phyloP scores from a whole-genome alignment of 345 rosid genomes.

The Diplotaxis tenuifolia region DNA sequence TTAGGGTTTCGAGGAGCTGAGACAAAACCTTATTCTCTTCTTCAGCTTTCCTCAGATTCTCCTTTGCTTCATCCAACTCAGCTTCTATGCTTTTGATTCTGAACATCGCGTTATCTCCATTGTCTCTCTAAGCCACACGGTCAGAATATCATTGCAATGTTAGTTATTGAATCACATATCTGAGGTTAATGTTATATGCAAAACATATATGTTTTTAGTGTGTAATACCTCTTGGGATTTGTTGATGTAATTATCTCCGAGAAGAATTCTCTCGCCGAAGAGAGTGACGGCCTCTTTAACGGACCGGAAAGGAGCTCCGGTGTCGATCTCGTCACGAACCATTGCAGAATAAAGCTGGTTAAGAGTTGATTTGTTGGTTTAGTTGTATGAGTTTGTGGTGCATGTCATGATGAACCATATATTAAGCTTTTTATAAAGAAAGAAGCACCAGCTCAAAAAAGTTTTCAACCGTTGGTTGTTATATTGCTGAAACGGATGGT shows the following conservation, averaged over 20 bases:
- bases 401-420: conserved; percentile 15
- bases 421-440: conserved; percentile 24
- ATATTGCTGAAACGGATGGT: conserved; percentile 30
- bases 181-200: neutral
- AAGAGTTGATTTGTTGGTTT: conserved; percentile 1
- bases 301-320: conserved; percentile 67
- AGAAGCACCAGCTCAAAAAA: neutral
- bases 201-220: neutral
- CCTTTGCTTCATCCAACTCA: conserved; percentile 66
- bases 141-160: neutral
- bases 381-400: conserved; percentile 21
- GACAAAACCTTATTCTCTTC: conserved; percentile 53
- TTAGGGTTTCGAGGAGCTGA: conserved; percentile 37
- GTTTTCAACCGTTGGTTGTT: conserved; percentile 25
- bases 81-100: conserved; percentile 40
- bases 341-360: conserved; percentile 1
- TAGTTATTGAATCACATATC: neutral
- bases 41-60: conserved; percentile 45
- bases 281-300: conserved; percentile 72
- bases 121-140: conserved; percentile 6
- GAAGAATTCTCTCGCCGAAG: conserved; percentile 67
- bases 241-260: conserved; percentile 52
- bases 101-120: conserved; percentile 17
- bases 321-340: conserved; percentile 68
- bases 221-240: conserved; percentile 48